Conservation (phyloP, 2,329 filamentous ascomycete genomes). For the Pseudocercospora eumusae region DNA sequence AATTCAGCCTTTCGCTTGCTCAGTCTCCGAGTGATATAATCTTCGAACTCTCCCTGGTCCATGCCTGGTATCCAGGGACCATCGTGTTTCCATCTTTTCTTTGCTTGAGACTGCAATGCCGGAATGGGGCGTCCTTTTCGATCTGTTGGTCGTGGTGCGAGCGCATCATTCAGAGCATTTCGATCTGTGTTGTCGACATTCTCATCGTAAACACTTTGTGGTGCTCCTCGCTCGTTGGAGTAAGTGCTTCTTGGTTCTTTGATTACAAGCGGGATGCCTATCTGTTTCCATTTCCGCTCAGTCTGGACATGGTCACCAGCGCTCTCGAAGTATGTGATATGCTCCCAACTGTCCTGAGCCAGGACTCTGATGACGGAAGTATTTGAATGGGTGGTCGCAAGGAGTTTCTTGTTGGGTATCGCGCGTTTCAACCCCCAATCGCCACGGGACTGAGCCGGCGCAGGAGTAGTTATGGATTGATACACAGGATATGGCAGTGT, state of each 20-base stretch:
- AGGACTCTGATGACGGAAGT: constrained; percentile 76
- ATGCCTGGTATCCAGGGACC: constrained; percentile 62
- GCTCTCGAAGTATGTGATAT: constrained; percentile 84
- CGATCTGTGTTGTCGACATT: constrained; percentile 48
- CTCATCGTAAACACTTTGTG: constrained; percentile 45
- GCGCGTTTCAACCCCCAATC: constrained; percentile 93
- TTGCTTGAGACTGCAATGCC: constrained; percentile 13
- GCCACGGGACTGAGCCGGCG: constrained; percentile 69
- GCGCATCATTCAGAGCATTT: constrained; percentile 16
- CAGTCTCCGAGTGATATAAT: constrained; percentile 49
- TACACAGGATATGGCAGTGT: constrained; percentile 79
- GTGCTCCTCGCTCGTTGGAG: constrained; percentile 14
- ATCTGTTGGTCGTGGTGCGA: not conserved
- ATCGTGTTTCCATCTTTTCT: constrained; percentile 57
- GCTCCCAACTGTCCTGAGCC: constrained; percentile 79
- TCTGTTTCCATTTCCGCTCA: constrained; percentile 81
- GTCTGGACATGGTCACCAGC: constrained; percentile 80
- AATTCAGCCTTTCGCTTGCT: constrained; percentile 40
- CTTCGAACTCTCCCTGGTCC: constrained; percentile 57
- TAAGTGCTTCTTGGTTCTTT: constrained; percentile 33
- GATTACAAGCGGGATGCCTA: constrained; percentile 70
- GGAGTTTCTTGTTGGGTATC: constrained; percentile 64
- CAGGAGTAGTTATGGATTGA: constrained; percentile 77
- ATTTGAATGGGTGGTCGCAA: constrained; percentile 64
- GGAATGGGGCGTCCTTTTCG: not conserved